These are phyloP conservation scores for Pythium myriotylum DNA, from an alignment of 352 stramenopile genomes.

Conservation along the genomic window DNA sequence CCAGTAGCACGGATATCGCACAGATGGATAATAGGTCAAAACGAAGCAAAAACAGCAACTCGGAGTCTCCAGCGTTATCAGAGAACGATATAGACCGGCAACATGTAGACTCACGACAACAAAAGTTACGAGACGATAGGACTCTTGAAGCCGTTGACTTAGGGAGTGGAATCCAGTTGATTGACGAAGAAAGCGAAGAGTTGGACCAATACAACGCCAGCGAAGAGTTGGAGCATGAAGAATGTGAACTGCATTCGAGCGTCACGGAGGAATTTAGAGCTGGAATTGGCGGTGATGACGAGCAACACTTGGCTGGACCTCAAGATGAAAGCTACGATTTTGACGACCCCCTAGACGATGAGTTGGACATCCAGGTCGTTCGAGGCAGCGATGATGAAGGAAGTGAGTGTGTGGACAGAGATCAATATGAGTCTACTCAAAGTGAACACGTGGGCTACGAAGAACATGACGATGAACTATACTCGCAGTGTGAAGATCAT, in stretches of 20 bases:
- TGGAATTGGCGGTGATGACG: slow-evolving; percentile 2
- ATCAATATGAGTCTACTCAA: too few relatives aligned
- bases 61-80: slow-evolving; percentile 3
- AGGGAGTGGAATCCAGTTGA: neutral
- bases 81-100: neutral
- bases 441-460: too few relatives aligned
- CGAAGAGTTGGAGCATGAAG: too few relatives aligned
- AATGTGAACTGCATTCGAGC: too few relatives aligned
- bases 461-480: too few relatives aligned
- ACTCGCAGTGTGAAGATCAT: too few relatives aligned
- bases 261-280: too few relatives aligned
- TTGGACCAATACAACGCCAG: too few relatives aligned
- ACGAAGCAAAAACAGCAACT: too few relatives aligned
- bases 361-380: neutral
- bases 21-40: too few relatives aligned
- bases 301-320: neutral
- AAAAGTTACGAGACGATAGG: neutral
- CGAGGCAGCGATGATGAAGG: too few relatives aligned
- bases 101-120: neutral
- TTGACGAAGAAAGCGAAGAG: slow-evolving; percentile 15
- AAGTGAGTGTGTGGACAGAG: too few relatives aligned
- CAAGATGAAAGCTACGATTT: neutral
- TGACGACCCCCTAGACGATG: neutral
- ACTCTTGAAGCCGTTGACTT: neutral
- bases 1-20: neutral